A percentile compares a stretch with the other conserved stretches of the same genome.
phyloP scores from a whole-genome alignment of 768 basidiomycete species.

The Cyclocybe cylindracea region DNA sequence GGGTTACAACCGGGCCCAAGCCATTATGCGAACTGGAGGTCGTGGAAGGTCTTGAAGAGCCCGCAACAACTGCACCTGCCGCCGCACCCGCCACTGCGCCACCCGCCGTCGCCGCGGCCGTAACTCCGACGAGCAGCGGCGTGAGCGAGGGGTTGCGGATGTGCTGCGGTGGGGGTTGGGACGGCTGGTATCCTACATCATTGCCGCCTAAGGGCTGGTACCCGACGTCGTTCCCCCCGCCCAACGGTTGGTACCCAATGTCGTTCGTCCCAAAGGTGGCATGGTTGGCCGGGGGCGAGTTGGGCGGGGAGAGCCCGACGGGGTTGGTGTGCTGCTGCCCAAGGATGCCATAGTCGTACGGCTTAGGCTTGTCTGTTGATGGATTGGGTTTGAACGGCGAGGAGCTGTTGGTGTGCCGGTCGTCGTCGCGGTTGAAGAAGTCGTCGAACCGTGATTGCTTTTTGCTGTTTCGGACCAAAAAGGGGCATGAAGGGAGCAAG shows the following conservation, averaged over 20 bases:
- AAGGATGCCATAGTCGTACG: constrained; percentile 66
- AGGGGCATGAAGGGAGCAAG: too few relatives aligned
- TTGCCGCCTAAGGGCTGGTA: constrained; percentile 5
- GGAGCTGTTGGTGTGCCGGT: too few relatives aligned
- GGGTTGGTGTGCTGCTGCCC: constrained; percentile 39
- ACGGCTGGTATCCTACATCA: constrained; percentile 3
- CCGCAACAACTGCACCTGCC: constrained; percentile 6
- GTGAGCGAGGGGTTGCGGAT: constrained; percentile 24
- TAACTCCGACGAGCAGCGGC: constrained; percentile 22
- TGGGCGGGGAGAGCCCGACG: constrained; percentile 21
- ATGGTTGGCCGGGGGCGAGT: constrained; percentile 38
- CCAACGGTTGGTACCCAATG: neutral
- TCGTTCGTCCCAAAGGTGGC: constrained; percentile 21
- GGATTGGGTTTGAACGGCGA: too few relatives aligned
- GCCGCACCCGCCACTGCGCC: constrained; percentile 3
- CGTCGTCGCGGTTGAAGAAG: constrained; percentile 22
- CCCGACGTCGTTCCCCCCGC: constrained; percentile 7
- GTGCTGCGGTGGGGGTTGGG: constrained; percentile 11
- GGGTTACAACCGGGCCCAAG: too few relatives aligned
- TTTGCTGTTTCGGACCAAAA: constrained; percentile 14
- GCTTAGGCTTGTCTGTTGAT: constrained; percentile 38
- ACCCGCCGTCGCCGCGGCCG: constrained; percentile 5
- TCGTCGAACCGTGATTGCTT: constrained; percentile 23
- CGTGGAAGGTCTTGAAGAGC: constrained; percentile 26
- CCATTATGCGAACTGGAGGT: constrained; percentile 35